Evolutionary conservation across 2,329 filamentous ascomycete genomes (phyloP), one percentile per base, ranked within the genome.

Genomic region (Exophiala sp.): DNA sequence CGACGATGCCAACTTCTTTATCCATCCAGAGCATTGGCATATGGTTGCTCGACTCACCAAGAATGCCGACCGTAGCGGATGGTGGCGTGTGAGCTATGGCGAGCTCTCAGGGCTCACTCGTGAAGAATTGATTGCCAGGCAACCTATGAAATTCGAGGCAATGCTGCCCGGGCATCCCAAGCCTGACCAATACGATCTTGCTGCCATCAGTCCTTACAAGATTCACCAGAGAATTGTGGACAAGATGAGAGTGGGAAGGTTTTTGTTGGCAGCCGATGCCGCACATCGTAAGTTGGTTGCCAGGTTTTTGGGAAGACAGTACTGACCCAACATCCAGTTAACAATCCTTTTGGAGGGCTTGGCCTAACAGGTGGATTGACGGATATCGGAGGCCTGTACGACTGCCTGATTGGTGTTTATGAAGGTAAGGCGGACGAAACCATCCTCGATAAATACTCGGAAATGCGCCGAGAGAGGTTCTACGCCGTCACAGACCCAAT

Each of bases 41-140:
- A 84, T 86, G 81, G 81, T 80, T 1, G 82, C 83, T 2, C 78
- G 75, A 41, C 80, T 86, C 57, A 82, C 78, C 0, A 70, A 69
- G 3, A 81, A 85, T 48, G 43, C 52, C 11, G 58, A 58, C 24
- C 46, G 68, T 2, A 81, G 84, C 47, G 81, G 81, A 0, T 68
- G 86, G 16, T 86, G 83, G 72, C 78, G 83, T 12, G 78, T 86
- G 24, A 83, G 82, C 0, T 86, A 86, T 61, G 82, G 82, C 48
- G 84, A 86, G 60, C 70, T 69, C 1, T 71, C 75, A 0, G 78
- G 76, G 2, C 72, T 86, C n/a, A 77, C 75, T 0, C 69, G 66
- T 34, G 81, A 83, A 11, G 73, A 85, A 64, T 73, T 83, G 53
- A 67, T 74, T 34, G 73, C 71, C n/a, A 75, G 82, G 6, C 81